Base-by-base conservation (phyloP, 345 rosid genomes). In the Corchorus olitorius region DNA sequence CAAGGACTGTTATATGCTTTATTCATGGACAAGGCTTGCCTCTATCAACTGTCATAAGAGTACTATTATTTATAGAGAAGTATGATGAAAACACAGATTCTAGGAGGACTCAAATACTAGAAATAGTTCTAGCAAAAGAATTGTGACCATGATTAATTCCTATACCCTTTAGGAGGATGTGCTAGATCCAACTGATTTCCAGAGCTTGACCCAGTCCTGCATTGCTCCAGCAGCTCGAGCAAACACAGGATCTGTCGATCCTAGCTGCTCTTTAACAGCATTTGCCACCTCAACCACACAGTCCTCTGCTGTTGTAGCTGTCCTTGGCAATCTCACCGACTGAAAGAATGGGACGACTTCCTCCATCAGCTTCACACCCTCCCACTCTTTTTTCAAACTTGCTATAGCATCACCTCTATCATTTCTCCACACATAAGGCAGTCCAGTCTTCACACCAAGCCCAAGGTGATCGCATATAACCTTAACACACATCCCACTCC, bases 351-450 rank as follows among this genome's bases (percentile, higher is more conserved):
- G 93, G 39, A 93, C 89, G 46, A 93, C 87, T 74, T 89, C 93
- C 88, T 95, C 99, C 98, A 91, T 93, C 80, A 87, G 88, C 88
- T 89, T 95, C 85, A 95, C 88, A 10, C 98, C 98, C 85, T 93
- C 94, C 99, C 99, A 95, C 78, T 95, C 97, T 76, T 95, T 95
- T 81, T 90, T 93, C 88, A 93, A 75, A 77, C 97, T 95, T 70
- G 90, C 93, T 48, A 92, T 83, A 0, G 98, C 92, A 76, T 85
- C 81, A 16, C 97, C 97, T 76, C 97, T 84, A n/a, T 95, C 99
- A 20, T 80, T 86, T 82, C 99, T 91, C 93, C 92, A 91, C 55
- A 95, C 92, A 17, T 95, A 95, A 8, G 99, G 99, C 75, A 93
- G 79, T 20, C 99, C 99, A 0, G 77, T 91, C 76, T 95, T 95